Evolutionary conservation across 73 alveolate species (phyloP).

Genomic region (Paramecium pentaurelia): DNA sequence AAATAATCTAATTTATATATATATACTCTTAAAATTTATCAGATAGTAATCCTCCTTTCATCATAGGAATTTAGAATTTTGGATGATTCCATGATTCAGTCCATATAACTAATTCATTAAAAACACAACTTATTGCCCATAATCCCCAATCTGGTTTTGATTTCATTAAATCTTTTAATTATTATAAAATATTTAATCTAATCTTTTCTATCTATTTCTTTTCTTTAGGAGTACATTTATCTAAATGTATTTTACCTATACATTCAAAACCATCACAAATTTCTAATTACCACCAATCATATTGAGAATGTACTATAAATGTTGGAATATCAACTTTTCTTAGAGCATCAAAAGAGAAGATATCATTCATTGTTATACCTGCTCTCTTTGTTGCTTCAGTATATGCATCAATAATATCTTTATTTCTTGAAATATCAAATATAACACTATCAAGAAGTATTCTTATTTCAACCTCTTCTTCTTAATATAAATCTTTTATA

Average conservation of each 20-base stretch:
- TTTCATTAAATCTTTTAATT: background rate
- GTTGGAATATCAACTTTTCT: background rate
- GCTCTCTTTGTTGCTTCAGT: background rate
- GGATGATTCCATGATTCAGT: conserved; percentile 38
- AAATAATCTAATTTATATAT: background rate
- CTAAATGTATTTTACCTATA: background rate
- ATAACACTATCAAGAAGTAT: conserved; percentile 20
- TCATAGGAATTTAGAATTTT: background rate
- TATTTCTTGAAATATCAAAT: background rate
- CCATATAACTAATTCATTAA: conserved; percentile 8
- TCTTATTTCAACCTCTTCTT: background rate
- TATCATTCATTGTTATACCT: background rate
- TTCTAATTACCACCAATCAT: conserved; percentile 46
- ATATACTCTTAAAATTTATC: background rate
- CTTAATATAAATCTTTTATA: background rate
- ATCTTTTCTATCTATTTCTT: conserved; percentile 8
- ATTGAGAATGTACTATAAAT: background rate
- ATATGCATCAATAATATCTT: background rate
- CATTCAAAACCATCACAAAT: background rate
- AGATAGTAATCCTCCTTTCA: background rate
- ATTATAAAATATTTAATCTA: background rate
- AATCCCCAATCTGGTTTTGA: background rate
- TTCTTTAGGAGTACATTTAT: conserved; percentile 24
- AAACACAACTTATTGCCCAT: background rate
- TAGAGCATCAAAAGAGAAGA: background rate